Base-by-base conservation (phyloP, 768 basidiomycete species). In the Collybiopsis confluens region DNA sequence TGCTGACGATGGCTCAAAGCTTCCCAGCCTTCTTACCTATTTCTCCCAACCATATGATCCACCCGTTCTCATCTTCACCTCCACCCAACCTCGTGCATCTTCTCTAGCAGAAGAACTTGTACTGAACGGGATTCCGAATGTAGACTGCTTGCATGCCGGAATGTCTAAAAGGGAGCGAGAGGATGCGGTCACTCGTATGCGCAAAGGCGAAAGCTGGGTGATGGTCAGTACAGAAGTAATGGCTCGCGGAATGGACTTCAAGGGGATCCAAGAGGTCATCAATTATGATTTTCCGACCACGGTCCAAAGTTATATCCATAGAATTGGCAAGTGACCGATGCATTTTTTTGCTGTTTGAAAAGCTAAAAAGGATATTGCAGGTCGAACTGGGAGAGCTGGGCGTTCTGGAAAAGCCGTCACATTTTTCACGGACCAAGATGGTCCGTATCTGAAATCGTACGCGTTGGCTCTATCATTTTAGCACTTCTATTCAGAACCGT, bases 181-280 rank as follows among this genome's bases (percentile, higher is more conserved):
- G 61, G 85, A 94, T 62, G 84, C 89, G 16, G 78, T 97, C 9
- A 74, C 77, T 37, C 81, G 88, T 30, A 96, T 99, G 86, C 85
- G 91, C 24, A 78, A 77, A 61, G 97, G 95, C 0, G 82, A 91
- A 65, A 88, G 91, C 56, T 98, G 97, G 97, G 83, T 95, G 30
- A 82, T 98, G 81, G 81, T 99, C 43, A 91, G 88, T 59, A 99
- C 97, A 21, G 97, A 99, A 67, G 90, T 98, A 47, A 90, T 98
- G 91, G 93, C 92, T 21, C 81, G 97, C 60, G 97, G 97, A 2
- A 94, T 99, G 88, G 97, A 98, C 65, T 98, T 99, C 75, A 90
- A 88, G 67, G 94, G 95, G 9, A 83, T 96, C 48, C 77, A 85
- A 55, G 90, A 98, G 64, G 94, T 99, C 9, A 87, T 98, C 64